Percentiles rank a stretch among this genome's conserved stretches.
These are phyloP conservation scores for Cystobasidium pallidum DNA, from an alignment of 1,284 basidiomycete genomes.

Conservation along the genomic window DNA sequence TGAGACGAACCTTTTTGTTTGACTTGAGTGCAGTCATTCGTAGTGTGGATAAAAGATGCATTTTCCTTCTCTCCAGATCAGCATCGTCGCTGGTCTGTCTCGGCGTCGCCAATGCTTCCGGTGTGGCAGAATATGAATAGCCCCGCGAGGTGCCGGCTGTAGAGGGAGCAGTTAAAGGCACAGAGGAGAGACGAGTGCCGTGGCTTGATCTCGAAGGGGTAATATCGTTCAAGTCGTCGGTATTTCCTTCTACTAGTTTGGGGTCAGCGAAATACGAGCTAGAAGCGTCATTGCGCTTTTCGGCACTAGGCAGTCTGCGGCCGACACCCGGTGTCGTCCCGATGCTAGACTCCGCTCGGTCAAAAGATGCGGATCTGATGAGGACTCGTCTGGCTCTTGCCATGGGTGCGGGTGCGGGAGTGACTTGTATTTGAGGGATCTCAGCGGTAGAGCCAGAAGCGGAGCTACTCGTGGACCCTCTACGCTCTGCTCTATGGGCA, in stretches of 20 bases:
- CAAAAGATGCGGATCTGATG: background rate
- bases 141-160: conserved; percentile 9
- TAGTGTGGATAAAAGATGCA: conserved; percentile 50
- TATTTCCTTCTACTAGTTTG: conserved; percentile 6
- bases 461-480: conserved; percentile 19
- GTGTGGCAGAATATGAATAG: conserved; percentile 7
- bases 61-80: conserved; percentile 47
- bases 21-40: conserved; percentile 50
- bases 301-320: conserved; percentile 24
- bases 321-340: conserved; percentile 39
- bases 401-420: conserved; percentile 19
- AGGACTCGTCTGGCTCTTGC: conserved; percentile 8
- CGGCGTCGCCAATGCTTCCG: conserved; percentile 40
- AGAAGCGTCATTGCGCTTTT: background rate
- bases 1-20: conserved; percentile 21
- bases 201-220: conserved; percentile 10
- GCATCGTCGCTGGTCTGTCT: conserved; percentile 28
- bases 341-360: conserved; percentile 6
- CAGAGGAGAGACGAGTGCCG: background rate
- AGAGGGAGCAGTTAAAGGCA: conserved; percentile 14
- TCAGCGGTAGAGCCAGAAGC: conserved; percentile 22
- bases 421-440: conserved; percentile 19
- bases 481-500: background rate
- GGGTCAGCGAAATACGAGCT: background rate
- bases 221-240: background rate